phyloP scores from a whole-genome alignment of 768 basidiomycete genomes.

The Suillus lakei region DNA sequence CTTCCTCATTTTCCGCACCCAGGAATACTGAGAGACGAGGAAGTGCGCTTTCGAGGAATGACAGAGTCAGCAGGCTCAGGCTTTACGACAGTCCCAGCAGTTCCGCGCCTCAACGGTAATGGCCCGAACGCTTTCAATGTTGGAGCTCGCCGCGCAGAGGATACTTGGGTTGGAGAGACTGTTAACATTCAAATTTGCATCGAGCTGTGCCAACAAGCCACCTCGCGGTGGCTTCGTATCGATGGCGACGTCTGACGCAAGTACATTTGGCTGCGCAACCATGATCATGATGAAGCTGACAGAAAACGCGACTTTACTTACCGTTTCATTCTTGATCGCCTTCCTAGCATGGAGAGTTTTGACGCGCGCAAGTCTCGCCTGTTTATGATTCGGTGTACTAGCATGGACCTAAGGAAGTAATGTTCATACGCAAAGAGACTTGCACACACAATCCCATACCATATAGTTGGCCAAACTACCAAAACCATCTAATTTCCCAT shows the following conservation, averaged over 20 bases:
- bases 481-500: constrained; percentile 47
- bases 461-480: constrained; percentile 53
- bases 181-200: constrained; percentile 3
- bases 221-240: constrained; percentile 1
- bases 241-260: constrained; percentile 2
- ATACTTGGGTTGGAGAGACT: not conserved
- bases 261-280: constrained; percentile 9
- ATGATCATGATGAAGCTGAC: not conserved
- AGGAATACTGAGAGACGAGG: constrained; percentile 31
- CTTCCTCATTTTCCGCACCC: constrained; percentile 9
- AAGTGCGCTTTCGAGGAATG: constrained; percentile 44
- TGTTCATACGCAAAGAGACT: constrained; percentile 1
- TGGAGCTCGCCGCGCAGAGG: not conserved
- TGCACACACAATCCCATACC: constrained; percentile 33
- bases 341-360: constrained; percentile 15
- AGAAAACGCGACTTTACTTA: constrained; percentile 2
- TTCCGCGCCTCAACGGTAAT: not conserved
- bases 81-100: constrained; percentile 27
- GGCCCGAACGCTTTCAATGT: not conserved
- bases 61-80: constrained; percentile 33
- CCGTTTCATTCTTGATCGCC: constrained; percentile 6
- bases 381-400: constrained; percentile 29
- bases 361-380: constrained; percentile 28
- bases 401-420: constrained; percentile 1
- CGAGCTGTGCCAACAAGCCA: constrained; percentile 11